phyloP scores from a whole-genome alignment of 176 grass and related monocot species.

The Carex littledalei region DNA sequence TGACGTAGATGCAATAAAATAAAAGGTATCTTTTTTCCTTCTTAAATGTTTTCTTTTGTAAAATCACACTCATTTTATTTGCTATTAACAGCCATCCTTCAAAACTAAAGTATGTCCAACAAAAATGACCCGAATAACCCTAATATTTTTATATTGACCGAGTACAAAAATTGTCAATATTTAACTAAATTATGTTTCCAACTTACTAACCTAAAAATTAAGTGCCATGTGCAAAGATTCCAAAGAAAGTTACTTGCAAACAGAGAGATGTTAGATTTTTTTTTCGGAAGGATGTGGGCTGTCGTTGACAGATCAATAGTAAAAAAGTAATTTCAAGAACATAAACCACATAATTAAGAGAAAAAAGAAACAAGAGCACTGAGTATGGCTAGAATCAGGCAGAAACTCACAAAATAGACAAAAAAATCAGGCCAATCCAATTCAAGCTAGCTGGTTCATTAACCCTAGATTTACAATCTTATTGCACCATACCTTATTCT shows the following conservation, averaged over 20 bases:
- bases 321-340: background rate
- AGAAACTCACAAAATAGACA: background rate
- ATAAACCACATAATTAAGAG: background rate
- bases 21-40: background rate
- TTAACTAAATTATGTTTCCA: background rate
- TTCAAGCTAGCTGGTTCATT: background rate
- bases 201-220: background rate
- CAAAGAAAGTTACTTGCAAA: background rate
- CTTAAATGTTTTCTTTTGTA: background rate
- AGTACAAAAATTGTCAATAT: background rate
- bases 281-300: background rate
- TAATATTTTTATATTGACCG: background rate
- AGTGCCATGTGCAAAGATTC: background rate
- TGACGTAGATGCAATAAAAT: background rate
- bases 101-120: background rate
- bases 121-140: background rate
- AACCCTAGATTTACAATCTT: background rate
- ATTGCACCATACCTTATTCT: constrained; percentile 72
- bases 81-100: background rate
- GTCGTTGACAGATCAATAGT: background rate
- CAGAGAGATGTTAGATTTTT: background rate
- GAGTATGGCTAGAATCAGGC: background rate
- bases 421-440: background rate
- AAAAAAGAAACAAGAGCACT: background rate
- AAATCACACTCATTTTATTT: background rate